These are phyloP conservation scores for Babesia microti DNA, from an alignment of 169 alveolate species.

Conservation along the genomic window DNA sequence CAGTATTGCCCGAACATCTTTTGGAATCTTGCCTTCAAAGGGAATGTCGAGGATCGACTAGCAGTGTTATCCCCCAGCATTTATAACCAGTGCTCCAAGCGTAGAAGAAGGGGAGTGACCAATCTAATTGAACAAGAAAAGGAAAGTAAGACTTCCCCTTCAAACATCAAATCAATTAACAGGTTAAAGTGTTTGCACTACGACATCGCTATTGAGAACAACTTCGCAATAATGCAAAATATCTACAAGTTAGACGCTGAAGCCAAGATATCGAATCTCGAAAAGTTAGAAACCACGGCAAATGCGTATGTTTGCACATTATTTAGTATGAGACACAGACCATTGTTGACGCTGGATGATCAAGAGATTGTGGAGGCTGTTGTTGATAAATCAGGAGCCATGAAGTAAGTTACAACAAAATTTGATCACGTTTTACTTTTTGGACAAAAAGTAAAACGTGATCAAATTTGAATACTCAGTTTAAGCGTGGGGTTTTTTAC, in stretches of 20 bases:
- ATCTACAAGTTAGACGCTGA: constrained; percentile 36
- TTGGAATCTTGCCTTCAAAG: constrained; percentile 35
- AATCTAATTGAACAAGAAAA: too few relatives aligned
- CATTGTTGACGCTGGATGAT: constrained; percentile 16
- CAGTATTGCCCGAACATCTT: constrained; percentile 43
- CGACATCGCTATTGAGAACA: constrained; percentile 41
- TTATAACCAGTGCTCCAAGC: constrained; percentile 5
- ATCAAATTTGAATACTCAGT: too few relatives aligned
- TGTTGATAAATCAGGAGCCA: constrained; percentile 28
- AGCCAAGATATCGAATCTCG: constrained; percentile 14
- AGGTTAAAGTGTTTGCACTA: constrained; percentile 3
- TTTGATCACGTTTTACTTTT: too few relatives aligned
- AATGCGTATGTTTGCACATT: constrained; percentile 9
- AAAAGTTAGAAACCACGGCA: constrained; percentile 6
- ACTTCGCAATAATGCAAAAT: constrained; percentile 38
- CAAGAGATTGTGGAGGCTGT: constrained; percentile 13
- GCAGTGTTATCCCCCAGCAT: constrained; percentile 19
- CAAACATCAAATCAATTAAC: constrained; percentile 8
- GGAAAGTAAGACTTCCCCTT: not conserved
- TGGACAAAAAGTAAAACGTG: too few relatives aligned
- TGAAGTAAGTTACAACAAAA: constrained; percentile 3
- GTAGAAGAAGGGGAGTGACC: constrained; percentile 18
- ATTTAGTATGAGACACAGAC: too few relatives aligned
- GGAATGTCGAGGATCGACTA: constrained; percentile 17
- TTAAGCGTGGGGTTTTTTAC: too few relatives aligned